phyloP scores from a whole-genome alignment of 2,329 filamentous ascomycete genomes.

The Coniella vitis region DNA sequence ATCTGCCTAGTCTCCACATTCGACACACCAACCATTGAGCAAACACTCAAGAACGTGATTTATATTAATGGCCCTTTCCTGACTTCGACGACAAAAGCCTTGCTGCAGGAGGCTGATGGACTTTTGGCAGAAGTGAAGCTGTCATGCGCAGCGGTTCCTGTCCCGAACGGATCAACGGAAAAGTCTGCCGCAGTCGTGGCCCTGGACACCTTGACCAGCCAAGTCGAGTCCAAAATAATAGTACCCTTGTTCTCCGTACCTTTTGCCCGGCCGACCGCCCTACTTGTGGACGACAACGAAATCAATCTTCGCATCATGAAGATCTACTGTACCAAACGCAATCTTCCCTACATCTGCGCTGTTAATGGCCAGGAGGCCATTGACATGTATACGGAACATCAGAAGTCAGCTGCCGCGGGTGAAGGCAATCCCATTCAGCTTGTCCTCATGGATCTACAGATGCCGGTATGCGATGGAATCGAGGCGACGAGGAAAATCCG shows the following conservation, averaged over 20 bases:
- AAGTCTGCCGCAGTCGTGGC: too few relatives aligned
- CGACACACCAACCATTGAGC: too few relatives aligned
- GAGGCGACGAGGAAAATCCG: slow-evolving; percentile 32
- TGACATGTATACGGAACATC: slow-evolving; percentile 24
- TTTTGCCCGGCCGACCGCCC: slow-evolving; percentile 18
- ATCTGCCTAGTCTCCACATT: too few relatives aligned
- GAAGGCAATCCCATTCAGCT: slow-evolving; percentile 29
- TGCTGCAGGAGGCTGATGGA: too few relatives aligned
- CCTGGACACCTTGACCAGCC: too few relatives aligned
- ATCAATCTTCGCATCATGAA: slow-evolving; percentile 42
- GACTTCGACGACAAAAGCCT: too few relatives aligned
- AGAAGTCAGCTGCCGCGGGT: slow-evolving; percentile 5
- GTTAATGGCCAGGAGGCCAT: slow-evolving; percentile 38
- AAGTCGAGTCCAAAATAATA: too few relatives aligned
- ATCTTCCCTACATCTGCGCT: slow-evolving; percentile 34
- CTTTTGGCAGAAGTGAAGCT: too few relatives aligned
- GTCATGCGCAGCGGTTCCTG: too few relatives aligned
- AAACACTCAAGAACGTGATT: too few relatives aligned
- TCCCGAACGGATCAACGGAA: too few relatives aligned
- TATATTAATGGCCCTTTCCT: too few relatives aligned
- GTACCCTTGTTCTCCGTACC: not conserved
- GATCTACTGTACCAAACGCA: slow-evolving; percentile 38
- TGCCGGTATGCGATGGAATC: slow-evolving; percentile 36
- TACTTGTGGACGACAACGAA: slow-evolving; percentile 42
- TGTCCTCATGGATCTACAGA: slow-evolving; percentile 37